Evolutionary conservation across 176 grass and related monocot species (phyloP), one percentile per base, ranked within the genome.

Genomic region (Paspalum notatum): DNA sequence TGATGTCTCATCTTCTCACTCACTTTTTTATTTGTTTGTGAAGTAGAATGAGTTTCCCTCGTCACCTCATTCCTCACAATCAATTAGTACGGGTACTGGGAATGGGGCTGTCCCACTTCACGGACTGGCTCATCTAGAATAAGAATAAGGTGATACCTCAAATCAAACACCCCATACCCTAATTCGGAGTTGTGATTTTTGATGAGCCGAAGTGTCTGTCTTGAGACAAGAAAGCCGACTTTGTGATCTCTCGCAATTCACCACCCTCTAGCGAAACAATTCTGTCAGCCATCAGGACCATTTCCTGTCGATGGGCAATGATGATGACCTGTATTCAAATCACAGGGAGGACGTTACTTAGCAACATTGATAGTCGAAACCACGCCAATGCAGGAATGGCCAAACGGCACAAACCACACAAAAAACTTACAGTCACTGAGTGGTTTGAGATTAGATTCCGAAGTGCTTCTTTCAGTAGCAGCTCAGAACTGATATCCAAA

Each of bases 261-360:
- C 91, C 86, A 22, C 52, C 61, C 24, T 97, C 94, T 12, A 91
- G 75, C 17, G 89, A 66, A 59, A 91, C 22, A 83, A 97, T 77
- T 87, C 88, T 91, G 70, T 97, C 88, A 77, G 94, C 88, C 80
- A 93, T 91, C 69, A 87, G 62, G 15, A 91, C 70, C 46, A 91
- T 97, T 55, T 93, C 94, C 68, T 91, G 71, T 41, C 88, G 81
- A 83, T 97, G 94, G 45, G 86, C 86, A 83, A 97, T 91, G 52
- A 93, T 69, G 10, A 91, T 16, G 73, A 93, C 91, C 94, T 90
- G 83, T 47, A 14, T 60, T 70, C 55, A 24, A 24, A 13, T 20
- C 18, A 64, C 40, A 75, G 80, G 57, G 57, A 60, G 13, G 14
- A 40, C 21, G n/a, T 39, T n/a, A 57, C 40, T 55, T 56, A 46